These are phyloP conservation scores for Wickerhamiella lipophila DNA, from an alignment of 805 yeast genomes.

Conservation along the genomic window DNA sequence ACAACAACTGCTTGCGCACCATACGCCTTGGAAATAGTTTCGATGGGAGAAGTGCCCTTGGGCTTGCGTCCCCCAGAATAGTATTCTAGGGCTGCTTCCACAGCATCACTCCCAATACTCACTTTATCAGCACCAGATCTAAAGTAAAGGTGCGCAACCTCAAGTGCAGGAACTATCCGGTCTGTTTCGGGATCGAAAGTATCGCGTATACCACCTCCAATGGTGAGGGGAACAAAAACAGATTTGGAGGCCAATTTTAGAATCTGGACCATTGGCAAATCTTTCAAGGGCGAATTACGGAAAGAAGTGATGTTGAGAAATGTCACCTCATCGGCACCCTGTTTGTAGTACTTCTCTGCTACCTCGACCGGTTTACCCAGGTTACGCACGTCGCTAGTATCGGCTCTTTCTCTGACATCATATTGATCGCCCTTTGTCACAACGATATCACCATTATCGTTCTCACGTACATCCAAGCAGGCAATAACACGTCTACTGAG, in stretches of 20 bases:
- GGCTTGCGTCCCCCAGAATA: slow-evolving; percentile 45
- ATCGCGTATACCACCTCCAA: slow-evolving; percentile 96
- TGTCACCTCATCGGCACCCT: slow-evolving; percentile 96
- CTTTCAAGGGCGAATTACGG: slow-evolving; percentile 83
- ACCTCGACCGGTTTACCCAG: slow-evolving; percentile 92
- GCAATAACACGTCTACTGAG: slow-evolving; percentile 87
- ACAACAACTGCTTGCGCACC: slow-evolving; percentile 97
- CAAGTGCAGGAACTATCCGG: slow-evolving; percentile 63
- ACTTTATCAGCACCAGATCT: slow-evolving; percentile 97
- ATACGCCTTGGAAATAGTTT: slow-evolving; percentile 79
- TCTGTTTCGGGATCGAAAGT: slow-evolving; percentile 71
- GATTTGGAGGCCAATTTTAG: slow-evolving; percentile 70
- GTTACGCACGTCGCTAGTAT: slow-evolving; percentile 54
- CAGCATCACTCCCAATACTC: slow-evolving; percentile 97
- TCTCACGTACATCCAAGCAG: slow-evolving; percentile 90
- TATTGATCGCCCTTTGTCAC: slow-evolving; percentile 98
- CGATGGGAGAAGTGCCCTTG: slow-evolving; percentile 78
- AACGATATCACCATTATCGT: slow-evolving; percentile 88
- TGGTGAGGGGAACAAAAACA: slow-evolving; percentile 91
- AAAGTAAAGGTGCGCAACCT: slow-evolving; percentile 85
- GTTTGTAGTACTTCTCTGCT: slow-evolving; percentile 78
- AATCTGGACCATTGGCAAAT: slow-evolving; percentile 92
- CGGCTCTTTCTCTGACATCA: slow-evolving; percentile 74
- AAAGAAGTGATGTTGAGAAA: slow-evolving; percentile 92
- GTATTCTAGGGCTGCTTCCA: slow-evolving; percentile 72